Evolutionary conservation across 306 rosid species (phyloP).

Genomic region (Styphnolobium japonicum): DNA sequence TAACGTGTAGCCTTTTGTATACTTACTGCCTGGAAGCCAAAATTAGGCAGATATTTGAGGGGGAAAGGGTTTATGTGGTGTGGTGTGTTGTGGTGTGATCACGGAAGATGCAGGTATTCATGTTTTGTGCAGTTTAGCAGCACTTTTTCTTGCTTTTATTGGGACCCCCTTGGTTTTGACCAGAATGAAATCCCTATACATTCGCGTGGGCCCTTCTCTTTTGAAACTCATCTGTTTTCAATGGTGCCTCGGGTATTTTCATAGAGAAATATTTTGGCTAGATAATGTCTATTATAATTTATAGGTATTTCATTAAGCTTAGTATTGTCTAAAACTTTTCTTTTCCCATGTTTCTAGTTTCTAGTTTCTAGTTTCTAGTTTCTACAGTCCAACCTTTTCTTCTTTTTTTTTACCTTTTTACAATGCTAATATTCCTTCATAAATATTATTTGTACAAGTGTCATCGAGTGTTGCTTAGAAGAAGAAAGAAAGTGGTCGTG

Average conservation of each 20-base stretch:
- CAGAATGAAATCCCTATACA: not conserved
- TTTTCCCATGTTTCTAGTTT: no score
- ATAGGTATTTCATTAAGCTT: not conserved
- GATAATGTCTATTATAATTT: no score
- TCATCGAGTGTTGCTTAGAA: not conserved
- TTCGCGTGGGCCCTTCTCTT: slow-evolving; percentile 2
- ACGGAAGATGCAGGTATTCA: not conserved
- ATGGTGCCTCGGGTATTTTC: not conserved
- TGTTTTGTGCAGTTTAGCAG: not conserved
- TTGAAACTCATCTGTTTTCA: not conserved
- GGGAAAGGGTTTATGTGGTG: not conserved
- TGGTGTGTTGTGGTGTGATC: not conserved
- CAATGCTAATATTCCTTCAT: no score
- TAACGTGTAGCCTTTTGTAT: not conserved
- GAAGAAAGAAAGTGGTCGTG: not conserved
- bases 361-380: no score
- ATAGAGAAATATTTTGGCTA: no score
- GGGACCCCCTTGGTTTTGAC: slow-evolving; percentile 18
- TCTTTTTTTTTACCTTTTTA: no score
- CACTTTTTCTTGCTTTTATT: slow-evolving; percentile 16
- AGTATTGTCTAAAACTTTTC: no score
- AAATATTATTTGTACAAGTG: not conserved
- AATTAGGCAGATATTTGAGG: not conserved
- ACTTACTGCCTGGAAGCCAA: not conserved
- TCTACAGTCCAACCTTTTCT: no score